phyloP scores from a whole-genome alignment of 2,329 filamentous ascomycete genomes.

The Aspergillus fijiensis region DNA sequence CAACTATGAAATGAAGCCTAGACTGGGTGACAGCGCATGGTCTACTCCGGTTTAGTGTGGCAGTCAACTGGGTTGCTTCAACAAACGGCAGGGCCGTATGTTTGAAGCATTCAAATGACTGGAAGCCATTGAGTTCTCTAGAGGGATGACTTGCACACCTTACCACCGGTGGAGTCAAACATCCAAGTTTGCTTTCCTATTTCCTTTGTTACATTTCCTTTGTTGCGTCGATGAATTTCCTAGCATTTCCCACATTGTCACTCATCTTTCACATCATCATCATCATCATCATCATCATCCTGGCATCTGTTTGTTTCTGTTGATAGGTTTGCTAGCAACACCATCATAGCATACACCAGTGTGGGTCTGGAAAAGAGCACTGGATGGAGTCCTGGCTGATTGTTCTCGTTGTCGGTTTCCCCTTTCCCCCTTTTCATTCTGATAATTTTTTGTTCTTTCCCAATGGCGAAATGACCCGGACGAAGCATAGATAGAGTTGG shows the following conservation, averaged over 20 bases:
- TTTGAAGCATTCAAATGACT: conserved; percentile 4
- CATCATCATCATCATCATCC: conserved; percentile 7
- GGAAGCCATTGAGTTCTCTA: neutral
- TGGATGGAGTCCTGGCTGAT: conserved; percentile 29
- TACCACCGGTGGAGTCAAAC: neutral
- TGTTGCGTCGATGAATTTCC: conserved; percentile 7
- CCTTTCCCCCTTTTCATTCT: conserved; percentile 10
- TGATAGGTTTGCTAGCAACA: conserved; percentile 7
- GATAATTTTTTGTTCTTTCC: conserved; percentile 16
- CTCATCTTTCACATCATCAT: conserved; percentile 10
- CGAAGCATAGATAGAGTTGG: conserved; percentile 28
- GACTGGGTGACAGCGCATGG: conserved; percentile 37
- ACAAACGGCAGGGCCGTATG: conserved; percentile 18
- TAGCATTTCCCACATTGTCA: neutral
- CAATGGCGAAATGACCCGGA: conserved; percentile 21
- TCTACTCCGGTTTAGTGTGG: conserved; percentile 34
- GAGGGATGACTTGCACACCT: neutral
- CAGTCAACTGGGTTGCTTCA: neutral
- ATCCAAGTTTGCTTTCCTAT: conserved; percentile 18
- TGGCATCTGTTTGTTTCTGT: conserved; percentile 11
- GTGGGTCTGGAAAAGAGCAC: conserved; percentile 18
- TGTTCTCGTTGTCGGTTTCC: conserved; percentile 15
- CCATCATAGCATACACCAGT: conserved; percentile 20
- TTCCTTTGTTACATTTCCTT: conserved; percentile 26
- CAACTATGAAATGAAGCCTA: conserved; percentile 62